Evolutionary conservation across 331 rosid species (phyloP).

Genomic region (Acacia pycnantha): DNA sequence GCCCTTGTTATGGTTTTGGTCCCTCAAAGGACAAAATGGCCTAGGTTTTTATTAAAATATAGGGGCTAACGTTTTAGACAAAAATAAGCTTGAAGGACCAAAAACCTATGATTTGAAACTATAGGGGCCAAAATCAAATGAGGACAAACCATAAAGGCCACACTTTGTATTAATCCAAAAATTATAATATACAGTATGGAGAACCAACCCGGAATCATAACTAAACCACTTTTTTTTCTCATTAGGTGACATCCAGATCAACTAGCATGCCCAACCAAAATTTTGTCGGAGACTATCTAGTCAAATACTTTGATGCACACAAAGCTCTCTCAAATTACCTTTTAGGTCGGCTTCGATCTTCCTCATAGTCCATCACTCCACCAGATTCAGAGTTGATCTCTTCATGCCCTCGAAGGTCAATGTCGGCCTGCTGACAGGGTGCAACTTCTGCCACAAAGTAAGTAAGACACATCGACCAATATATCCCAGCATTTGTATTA

Average conservation of each 20-base stretch:
- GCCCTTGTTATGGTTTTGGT: no score
- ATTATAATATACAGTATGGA: neutral
- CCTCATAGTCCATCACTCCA: conserved; percentile 99
- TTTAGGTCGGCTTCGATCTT: conserved; percentile 96
- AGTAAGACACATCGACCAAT: conserved; percentile 98
- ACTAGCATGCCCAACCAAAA: neutral
- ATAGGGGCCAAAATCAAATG: no score
- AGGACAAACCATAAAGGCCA: no score
- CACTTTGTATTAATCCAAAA: no score
- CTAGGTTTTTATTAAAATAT: no score
- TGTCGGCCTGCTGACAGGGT: conserved; percentile 96
- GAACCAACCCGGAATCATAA: neutral
- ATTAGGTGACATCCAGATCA: neutral
- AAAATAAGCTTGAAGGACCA: no score
- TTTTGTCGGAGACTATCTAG: neutral
- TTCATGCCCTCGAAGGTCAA: conserved; percentile 95
- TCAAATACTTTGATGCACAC: neutral
- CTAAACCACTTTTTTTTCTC: neutral
- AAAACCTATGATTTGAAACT: no score
- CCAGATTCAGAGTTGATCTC: conserved; percentile 99
- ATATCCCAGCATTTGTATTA: conserved; percentile 49
- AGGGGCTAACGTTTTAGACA: no score
- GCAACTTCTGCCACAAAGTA: conserved; percentile 99
- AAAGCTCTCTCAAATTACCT: conserved; percentile 50
- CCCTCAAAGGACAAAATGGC: no score